Evolutionary conservation across 1,284 basidiomycete genomes (phyloP).

Genomic region (Lentinus polychrous): DNA sequence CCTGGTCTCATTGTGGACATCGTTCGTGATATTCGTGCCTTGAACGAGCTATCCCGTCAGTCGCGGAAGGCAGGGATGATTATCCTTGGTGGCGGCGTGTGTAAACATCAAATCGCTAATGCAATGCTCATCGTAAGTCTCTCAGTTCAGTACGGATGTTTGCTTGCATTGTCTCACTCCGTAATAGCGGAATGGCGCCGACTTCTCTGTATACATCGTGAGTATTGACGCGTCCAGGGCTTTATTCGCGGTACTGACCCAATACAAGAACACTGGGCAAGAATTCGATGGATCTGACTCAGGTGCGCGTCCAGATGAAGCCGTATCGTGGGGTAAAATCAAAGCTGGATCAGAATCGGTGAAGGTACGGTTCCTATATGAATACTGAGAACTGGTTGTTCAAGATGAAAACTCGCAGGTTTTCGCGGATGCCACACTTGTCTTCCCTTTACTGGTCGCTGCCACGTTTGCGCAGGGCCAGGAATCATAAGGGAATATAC

Average conservation of each 20-base stretch:
- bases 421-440: constrained; percentile 62
- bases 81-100: constrained; percentile 95
- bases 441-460: constrained; percentile 69
- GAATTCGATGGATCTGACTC: constrained; percentile 99
- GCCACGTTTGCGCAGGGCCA: constrained; percentile 54
- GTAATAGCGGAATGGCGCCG: constrained; percentile 88
- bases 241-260: constrained; percentile 5
- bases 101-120: constrained; percentile 99
- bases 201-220: constrained; percentile 95
- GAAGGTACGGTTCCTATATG: constrained; percentile 79
- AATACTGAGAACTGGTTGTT: background rate
- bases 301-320: constrained; percentile 95
- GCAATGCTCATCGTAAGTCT: constrained; percentile 91
- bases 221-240: constrained; percentile 17
- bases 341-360: constrained; percentile 85
- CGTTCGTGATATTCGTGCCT: constrained; percentile 85
- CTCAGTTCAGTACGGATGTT: background rate
- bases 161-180: constrained; percentile 5
- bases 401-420: constrained; percentile 25
- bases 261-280: constrained; percentile 85
- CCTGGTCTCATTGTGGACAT: constrained; percentile 91
- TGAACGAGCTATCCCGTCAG: constrained; percentile 88
- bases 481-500: no score
- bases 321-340: constrained; percentile 99
- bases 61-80: constrained; percentile 98